Conservation (phyloP, 106 monocot genomes). For the Dendrobium nobile region DNA sequence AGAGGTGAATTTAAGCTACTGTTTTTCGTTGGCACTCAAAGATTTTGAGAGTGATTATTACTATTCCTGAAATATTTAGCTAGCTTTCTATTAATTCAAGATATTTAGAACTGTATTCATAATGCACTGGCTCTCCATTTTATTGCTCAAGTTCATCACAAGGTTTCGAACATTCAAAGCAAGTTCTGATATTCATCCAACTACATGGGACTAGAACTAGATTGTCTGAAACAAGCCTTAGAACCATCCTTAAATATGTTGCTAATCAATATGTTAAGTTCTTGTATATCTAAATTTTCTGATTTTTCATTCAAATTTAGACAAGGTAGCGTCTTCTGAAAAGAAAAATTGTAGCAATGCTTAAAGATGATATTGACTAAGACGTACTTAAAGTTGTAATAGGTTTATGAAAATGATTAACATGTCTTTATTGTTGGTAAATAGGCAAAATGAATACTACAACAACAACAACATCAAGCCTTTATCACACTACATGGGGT, state of each 20-base stretch:
- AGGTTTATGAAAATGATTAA: too few species aligned
- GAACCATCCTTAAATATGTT: background rate
- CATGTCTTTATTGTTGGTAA: too few species aligned
- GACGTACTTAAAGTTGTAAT: background rate
- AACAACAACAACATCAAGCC: too few species aligned
- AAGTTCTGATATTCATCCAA: background rate
- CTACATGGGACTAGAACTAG: too few species aligned
- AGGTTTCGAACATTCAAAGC: background rate
- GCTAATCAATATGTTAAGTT: too few species aligned
- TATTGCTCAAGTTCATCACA: background rate
- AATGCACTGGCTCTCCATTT: background rate
- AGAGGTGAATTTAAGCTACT: slow-evolving; percentile 45
- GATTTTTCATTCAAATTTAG: background rate
- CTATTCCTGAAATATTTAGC: background rate
- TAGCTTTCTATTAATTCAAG: background rate
- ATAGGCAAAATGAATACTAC: too few species aligned
- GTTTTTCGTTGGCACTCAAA: background rate
- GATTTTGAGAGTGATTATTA: background rate
- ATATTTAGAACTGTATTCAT: background rate
- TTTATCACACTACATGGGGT: too few species aligned
- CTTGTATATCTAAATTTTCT: background rate
- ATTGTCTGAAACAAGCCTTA: background rate
- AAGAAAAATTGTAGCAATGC: background rate
- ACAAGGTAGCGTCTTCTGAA: background rate
- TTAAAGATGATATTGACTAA: background rate